Percentiles rank a stretch among this genome's conserved stretches.
These are phyloP conservation scores for Trametes hirsuta DNA, from an alignment of 1,284 basidiomycete genomes.

Conservation along the genomic window DNA sequence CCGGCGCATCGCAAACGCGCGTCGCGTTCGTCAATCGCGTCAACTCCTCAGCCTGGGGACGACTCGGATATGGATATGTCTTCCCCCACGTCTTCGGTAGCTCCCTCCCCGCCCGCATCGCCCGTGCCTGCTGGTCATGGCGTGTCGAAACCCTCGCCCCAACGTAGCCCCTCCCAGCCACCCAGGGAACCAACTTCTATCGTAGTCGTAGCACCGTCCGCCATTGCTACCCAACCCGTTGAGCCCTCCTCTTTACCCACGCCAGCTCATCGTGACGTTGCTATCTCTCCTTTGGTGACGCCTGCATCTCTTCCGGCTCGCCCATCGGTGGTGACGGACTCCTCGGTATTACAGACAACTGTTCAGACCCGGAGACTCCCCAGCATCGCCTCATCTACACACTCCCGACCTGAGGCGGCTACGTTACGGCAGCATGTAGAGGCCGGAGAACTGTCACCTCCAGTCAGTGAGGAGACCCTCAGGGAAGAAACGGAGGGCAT, in stretches of 20 bases:
- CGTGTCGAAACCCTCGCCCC: not conserved
- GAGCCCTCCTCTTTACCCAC: not conserved
- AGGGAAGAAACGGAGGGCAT: slow-evolving; percentile 17
- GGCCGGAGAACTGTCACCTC: slow-evolving; percentile 20
- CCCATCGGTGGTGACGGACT: too few relatives aligned
- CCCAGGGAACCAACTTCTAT: too few relatives aligned
- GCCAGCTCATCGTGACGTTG: slow-evolving; percentile 4
- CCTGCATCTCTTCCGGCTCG: not conserved
- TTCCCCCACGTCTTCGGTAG: slow-evolving; percentile 16
- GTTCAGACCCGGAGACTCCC: too few relatives aligned
- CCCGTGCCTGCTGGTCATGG: not conserved
- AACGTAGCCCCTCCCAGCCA: not conserved
- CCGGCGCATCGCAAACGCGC: slow-evolving; percentile 7
- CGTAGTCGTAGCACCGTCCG: too few relatives aligned
- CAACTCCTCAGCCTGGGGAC: slow-evolving; percentile 17
- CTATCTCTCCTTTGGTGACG: not conserved
- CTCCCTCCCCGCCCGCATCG: slow-evolving; percentile 1
- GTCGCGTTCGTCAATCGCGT: slow-evolving; percentile 14
- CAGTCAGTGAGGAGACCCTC: slow-evolving; percentile 22
- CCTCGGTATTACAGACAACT: too few relatives aligned
- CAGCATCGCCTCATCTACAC: too few relatives aligned
- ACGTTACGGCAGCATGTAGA: slow-evolving; percentile 7
- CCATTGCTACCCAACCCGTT: too few relatives aligned
- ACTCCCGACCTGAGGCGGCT: too few relatives aligned
- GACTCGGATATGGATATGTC: slow-evolving; percentile 33